Evolutionary conservation across 345 rosid genomes (phyloP), one percentile per base, ranked within the genome.

Genomic region (Citrus unshiu): DNA sequence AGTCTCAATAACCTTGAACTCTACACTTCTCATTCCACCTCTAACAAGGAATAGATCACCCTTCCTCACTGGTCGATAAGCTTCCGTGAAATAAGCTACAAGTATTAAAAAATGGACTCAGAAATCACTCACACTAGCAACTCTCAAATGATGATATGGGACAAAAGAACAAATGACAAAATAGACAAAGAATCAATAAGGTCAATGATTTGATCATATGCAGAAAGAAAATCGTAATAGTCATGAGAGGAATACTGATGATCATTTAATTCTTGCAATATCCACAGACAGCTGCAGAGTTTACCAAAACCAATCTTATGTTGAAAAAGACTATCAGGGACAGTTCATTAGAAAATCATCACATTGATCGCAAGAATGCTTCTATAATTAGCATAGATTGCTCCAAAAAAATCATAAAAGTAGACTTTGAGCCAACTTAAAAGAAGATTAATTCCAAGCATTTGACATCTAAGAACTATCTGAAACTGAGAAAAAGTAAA

Each of bases 11-110:
- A 92, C 93, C 80, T 93, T 92, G 85, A 93, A 95, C 83, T 93
- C 98, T 14, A 95, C 94, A 73, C 98, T 93, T 86, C 98, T 90
- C 98, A 95, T 93, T 73, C 98, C 98, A 54, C 98, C 98, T 84
- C 98, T 91, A 51, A 93, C 98, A 70, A 93, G 97, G 85, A 95
- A 95, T 51, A 93, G 84, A 84, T 95, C 98, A 56, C 98, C 98
- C 84, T 93, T 95, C 84, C 98, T 91, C 81, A 95, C 97, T 8
- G 98, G 98, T 14, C 98, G 97, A 80, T 95, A 95, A n/a, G 98
- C 93, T 80, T 93, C 98, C 71, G 90, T 57, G 86, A 95, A 95
- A 81, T 95, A 95, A 76, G 98, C 98, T 95, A 94, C 85, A 86
- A 58, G 62, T 39, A 32, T 65, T n/a, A 27, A 73, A 84, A 64